These are phyloP conservation scores for Saposhnikovia divaricata DNA, from an alignment of 129 eudicot species.

Conservation along the genomic window DNA sequence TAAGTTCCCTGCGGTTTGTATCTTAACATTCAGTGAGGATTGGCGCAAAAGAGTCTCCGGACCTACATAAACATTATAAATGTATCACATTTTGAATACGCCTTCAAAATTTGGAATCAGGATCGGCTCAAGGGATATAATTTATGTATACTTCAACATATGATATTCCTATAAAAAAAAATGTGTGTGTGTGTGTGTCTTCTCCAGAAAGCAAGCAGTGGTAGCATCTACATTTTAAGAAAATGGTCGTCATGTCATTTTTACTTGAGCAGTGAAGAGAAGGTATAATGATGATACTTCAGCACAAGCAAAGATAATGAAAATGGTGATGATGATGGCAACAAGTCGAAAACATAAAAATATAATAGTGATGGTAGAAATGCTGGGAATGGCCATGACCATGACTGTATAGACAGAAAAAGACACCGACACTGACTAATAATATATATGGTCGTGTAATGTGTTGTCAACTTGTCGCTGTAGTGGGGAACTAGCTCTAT, in stretches of 20 bases:
- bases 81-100: not conserved
- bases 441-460: not conserved
- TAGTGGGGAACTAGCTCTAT: not conserved
- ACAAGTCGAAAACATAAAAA: not conserved
- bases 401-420: not conserved
- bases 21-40: constrained; percentile 43
- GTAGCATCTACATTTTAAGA: not conserved
- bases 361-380: not conserved
- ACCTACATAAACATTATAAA: constrained; percentile 27
- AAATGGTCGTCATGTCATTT: not conserved
- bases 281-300: not conserved
- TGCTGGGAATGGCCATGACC: not conserved
- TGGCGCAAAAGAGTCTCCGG: constrained; percentile 74
- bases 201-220: not conserved
- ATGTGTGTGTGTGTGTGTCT: not conserved
- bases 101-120: not conserved
- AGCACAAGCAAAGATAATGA: not conserved
- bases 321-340: not conserved
- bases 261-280: not conserved
- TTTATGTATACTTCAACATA: not conserved
- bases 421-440: not conserved
- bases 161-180: not conserved
- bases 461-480: not conserved
- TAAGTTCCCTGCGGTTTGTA: constrained; percentile 29
- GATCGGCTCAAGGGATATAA: not conserved